phyloP scores from a whole-genome alignment of 75 land plant genomes.

The Adiantum capillusveneris region DNA sequence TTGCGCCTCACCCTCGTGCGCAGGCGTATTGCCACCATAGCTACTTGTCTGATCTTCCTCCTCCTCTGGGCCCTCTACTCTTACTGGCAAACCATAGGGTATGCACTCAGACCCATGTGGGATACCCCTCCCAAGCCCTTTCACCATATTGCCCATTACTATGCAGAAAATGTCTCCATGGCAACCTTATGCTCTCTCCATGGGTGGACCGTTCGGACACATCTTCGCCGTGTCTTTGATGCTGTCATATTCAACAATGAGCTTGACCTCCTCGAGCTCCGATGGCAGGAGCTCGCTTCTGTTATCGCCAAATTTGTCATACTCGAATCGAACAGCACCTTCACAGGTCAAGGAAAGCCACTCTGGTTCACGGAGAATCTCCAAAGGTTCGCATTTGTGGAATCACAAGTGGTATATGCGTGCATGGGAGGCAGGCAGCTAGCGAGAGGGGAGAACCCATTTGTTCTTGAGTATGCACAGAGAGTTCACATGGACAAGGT shows the following conservation, averaged over 20 bases:
- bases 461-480: conserved; percentile 33
- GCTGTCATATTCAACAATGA: conserved; percentile 69
- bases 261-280: conserved; percentile 47
- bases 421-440: conserved; percentile 21
- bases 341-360: conserved; percentile 45
- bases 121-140: conserved; percentile 49
- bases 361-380: conserved; percentile 29
- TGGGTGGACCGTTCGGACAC: conserved; percentile 42
- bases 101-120: conserved; percentile 78
- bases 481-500: conserved; percentile 36
- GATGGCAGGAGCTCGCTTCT: conserved; percentile 54
- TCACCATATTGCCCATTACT: conserved; percentile 42
- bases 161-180: conserved; percentile 38
- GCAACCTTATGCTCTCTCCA: conserved; percentile 43
- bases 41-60: neutral
- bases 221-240: conserved; percentile 66
- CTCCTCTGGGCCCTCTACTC: conserved; percentile 7
- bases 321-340: conserved; percentile 59
- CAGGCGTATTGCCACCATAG: no score
- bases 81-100: conserved; percentile 35
- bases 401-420: conserved; percentile 34
- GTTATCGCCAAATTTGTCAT: conserved; percentile 43
- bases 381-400: conserved; percentile 28
- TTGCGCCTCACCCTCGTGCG: no score
- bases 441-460: conserved; percentile 39